Conservation (phyloP, 345 rosid genomes). For the Melaleuca quinquenervia region DNA sequence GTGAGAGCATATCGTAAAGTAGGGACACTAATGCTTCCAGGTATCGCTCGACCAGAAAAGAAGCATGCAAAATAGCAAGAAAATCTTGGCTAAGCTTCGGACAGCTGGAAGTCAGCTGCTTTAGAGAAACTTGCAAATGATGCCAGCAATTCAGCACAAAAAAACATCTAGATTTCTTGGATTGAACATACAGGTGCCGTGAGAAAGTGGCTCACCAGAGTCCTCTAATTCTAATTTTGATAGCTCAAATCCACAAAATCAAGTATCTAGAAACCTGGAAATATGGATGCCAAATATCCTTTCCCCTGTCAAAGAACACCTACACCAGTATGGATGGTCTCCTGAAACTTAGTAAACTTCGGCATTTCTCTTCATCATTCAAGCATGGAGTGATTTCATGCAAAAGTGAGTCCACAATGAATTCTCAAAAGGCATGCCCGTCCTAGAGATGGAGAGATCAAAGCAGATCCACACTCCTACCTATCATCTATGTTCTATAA, state of each 20-base stretch:
- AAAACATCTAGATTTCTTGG: neutral
- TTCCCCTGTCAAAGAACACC: neutral
- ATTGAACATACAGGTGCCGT: neutral
- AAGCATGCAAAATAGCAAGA: neutral
- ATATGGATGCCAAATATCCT: neutral
- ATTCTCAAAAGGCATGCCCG: neutral
- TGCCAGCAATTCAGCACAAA: neutral
- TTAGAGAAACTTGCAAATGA: neutral
- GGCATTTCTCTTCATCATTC: neutral
- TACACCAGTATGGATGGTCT: neutral
- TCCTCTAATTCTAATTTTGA: neutral
- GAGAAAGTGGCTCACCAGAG: neutral
- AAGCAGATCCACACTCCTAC: neutral
- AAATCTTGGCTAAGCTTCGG: neutral
- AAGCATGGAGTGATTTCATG: neutral
- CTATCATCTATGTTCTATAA: neutral
- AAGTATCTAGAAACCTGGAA: neutral
- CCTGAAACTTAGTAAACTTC: neutral
- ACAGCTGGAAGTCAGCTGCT: neutral
- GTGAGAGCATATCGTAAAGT: neutral
- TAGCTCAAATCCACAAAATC: neutral
- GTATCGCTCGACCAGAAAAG: neutral
- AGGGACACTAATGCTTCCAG: neutral
- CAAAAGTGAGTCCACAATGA: neutral
- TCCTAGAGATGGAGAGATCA: neutral